Evolutionary conservation across 257 asterid species (phyloP).

Genomic region (Solanum verrucosum): DNA sequence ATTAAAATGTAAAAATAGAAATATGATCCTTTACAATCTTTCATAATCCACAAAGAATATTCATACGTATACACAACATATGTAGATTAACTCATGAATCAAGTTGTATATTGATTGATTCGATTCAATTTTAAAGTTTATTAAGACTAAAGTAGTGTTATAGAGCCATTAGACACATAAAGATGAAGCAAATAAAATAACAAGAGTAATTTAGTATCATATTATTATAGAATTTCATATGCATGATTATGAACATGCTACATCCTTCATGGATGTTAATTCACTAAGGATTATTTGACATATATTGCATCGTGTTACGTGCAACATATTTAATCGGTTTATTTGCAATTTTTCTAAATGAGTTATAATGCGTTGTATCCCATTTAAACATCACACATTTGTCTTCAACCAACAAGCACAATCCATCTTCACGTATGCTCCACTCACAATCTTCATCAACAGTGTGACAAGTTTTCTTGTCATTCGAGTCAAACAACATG

Average conservation of each 20-base stretch:
- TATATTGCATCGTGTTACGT: not conserved
- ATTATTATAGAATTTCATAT: not conserved
- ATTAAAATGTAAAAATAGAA: not conserved
- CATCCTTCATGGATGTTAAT: not conserved
- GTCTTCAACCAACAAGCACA: not conserved
- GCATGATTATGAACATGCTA: not conserved
- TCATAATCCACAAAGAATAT: not conserved
- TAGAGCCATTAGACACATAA: not conserved
- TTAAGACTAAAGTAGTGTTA: too few species aligned
- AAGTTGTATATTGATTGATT: rapidly evolving
- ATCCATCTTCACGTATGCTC: not conserved
- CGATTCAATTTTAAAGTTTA: too few species aligned
- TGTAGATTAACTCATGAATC: too few species aligned
- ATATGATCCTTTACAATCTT: not conserved
- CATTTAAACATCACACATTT: not conserved
- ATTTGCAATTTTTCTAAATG: not conserved
- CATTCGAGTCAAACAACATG: not conserved
- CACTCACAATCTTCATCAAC: not conserved
- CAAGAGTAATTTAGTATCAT: not conserved
- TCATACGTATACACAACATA: not conserved
- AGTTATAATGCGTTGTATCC: not conserved
- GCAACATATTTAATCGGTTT: not conserved
- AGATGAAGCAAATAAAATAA: not conserved
- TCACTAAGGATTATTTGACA: not conserved
- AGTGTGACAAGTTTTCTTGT: not conserved